phyloP scores from a whole-genome alignment of 768 basidiomycete species.

The Boletus reticulatus region DNA sequence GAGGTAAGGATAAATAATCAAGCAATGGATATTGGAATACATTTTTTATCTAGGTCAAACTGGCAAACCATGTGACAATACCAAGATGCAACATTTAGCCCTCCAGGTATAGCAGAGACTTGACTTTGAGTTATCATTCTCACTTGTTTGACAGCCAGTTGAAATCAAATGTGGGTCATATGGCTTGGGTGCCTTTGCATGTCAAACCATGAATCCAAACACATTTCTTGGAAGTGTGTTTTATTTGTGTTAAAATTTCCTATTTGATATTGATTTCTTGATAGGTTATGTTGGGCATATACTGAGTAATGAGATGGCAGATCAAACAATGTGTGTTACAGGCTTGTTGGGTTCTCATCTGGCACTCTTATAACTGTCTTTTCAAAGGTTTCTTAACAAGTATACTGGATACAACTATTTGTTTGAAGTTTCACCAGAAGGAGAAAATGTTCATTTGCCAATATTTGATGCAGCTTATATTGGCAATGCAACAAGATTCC shows the following conservation, averaged over 20 bases:
- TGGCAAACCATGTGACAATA: slow-evolving; percentile 27
- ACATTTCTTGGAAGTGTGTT: slow-evolving; percentile 35
- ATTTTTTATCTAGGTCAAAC: slow-evolving; percentile 13
- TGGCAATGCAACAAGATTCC: slow-evolving; percentile 45
- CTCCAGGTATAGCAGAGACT: slow-evolving; percentile 17
- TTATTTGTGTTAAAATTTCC: rapidly evolving
- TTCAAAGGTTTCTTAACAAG: slow-evolving; percentile 8
- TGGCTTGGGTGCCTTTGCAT: slow-evolving; percentile 50
- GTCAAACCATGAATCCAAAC: slow-evolving; percentile 15
- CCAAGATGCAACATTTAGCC: slow-evolving; percentile 23
- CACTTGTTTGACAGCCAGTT: slow-evolving; percentile 28
- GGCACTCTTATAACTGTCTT: neutral
- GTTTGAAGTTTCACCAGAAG: slow-evolving; percentile 22
- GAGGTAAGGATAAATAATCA: slow-evolving; percentile 16
- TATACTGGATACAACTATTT: slow-evolving; percentile 33
- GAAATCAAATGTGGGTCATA: slow-evolving; percentile 33
- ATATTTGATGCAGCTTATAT: slow-evolving; percentile 38
- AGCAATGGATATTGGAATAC: neutral
- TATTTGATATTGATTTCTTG: neutral
- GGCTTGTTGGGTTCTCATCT: neutral
- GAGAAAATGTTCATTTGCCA: neutral
- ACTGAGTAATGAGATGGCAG: slow-evolving; percentile 12
- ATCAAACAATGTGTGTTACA: neutral
- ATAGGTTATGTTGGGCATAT: slow-evolving; percentile 43
- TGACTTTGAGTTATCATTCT: neutral